Evolutionary conservation across 345 rosid genomes (phyloP), one percentile per base, ranked within the genome.

Genomic region (Laguncularia racemosa): DNA sequence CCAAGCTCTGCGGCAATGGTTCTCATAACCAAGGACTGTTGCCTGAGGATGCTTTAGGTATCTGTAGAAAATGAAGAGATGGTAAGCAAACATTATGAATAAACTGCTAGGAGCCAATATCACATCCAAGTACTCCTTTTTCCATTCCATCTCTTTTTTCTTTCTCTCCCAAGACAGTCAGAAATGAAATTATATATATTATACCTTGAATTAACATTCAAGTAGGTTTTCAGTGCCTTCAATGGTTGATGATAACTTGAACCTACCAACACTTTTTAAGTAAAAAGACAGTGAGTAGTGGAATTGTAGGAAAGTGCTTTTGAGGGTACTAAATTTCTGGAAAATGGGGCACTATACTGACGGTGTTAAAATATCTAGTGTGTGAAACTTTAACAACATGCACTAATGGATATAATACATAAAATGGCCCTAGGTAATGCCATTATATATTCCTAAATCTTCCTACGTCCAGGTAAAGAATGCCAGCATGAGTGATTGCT

Each of bases 31-130:
- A 14, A 59, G 12, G 43, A 18, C 55, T 17, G 63, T 59, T n/a
- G 46, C 17, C 8, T 59, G 46, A 26, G 46, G 47, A 13, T 15
- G 20, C 20, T 49, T 59, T 13, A 59, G 43, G 47, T 46, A 50
- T 49, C 53, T 59, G 18, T 48, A 38, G 33, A 59, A 18, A 40
- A 59, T 46, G 74, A 58, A 46, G 16, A 85, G 77, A 68, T 87
- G 89, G 67, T 85, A 90, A 6, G 65, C 57, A 6, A 90, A 59
- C 85, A 90, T 69, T 71, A 83, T 64, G 52, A 73, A 50, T 66
- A 91, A 56, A 2, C 87, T 89, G 21, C 28, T 38, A 15, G 97
- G 97, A 57, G 87, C 93, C 53, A 87, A 65, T 44, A 83, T 59
- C 69, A 85, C 53, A 79, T 87, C 96, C 58, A 91, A 77, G 53